Evolutionary conservation across 768 basidiomycete genomes (phyloP), one percentile per base, ranked within the genome.

Genomic region (Saitozyma podzolica): DNA sequence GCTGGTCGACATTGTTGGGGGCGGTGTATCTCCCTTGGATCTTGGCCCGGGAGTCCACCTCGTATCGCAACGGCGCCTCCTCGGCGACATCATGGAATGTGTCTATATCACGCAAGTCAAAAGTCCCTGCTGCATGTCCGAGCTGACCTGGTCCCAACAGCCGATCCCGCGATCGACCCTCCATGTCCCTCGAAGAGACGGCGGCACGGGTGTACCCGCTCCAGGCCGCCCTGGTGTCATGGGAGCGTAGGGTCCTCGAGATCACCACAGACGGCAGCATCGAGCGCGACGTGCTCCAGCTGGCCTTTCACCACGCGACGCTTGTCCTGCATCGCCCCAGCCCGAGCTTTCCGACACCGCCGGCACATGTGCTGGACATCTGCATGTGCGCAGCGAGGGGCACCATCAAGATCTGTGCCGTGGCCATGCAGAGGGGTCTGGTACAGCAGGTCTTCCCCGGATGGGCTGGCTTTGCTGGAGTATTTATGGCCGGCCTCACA

Each of bases 261-360:
- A 16, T 59, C 19, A 40, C 51, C 19, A 40, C 17, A 8, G 16
- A 40, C 9, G 58, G 49, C 17, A 54, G 42, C n/a, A 43, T 54
- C 17, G 53, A 54, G 13, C 53, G 54, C 43, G 40, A 55, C 37
- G 53, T 61, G 17, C 60, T 61, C 3, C 54, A 61, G n/a, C 54
- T 61, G 4, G 52, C 53, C n/a, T 56, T 61, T 37, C 60, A 61
- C 42, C 60, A 61, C 16, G 60, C 60, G 3, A 61, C 60, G 11
- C 40, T 61, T 8, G 29, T 61, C 3, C 54, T 61, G 8, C 53
- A 61, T 37, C 60, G 60, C 5, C 60, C 60, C 16, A 61, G 60
- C 40, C 60, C 60, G 11, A 43, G 39, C 10, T 61, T 61, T 37
- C 60, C 60, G n/a, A 41, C 16, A 8, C 60, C 60, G 5, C 53